Base-by-base conservation (phyloP, 2,329 filamentous ascomycete species). In the Neurospora sp. region DNA sequence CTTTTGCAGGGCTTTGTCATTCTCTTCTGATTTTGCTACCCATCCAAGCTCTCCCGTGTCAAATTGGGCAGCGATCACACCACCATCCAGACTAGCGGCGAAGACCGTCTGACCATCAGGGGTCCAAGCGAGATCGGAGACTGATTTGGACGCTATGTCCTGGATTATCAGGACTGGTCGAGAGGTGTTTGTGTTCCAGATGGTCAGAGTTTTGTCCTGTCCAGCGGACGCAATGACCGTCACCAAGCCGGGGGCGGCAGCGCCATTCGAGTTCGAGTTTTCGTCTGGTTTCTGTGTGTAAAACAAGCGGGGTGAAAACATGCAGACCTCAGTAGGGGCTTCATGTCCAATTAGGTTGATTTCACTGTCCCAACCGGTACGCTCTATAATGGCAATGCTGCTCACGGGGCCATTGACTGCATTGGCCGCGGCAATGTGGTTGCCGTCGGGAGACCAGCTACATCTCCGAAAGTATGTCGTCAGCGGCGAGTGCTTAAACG, bases 301-400 rank as follows among this genome's bases (percentile, higher is more conserved):
- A 77, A 98, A 99, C 28, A 99, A 82, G 72, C 96, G 86, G 0
- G 96, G 96, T 1, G 96, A 97, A 79, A 99, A 99, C 74, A 96
- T 93, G 83, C 95, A 97, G 3, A 99, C 96, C 81, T 99, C 96
- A 0, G 96, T 96, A 0, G 96, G 96, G 0, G 93, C 95, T 84
- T 99, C 96, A 78, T 99, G 96, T 9, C 96, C 96, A 72, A 99
- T 97, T 71, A 99, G 81, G 78, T 97, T 97, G 81, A 98, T 98
- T 77, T 99, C 93, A 73, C 93, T 93, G 76, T 97, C 93, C 96
- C 96, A 99, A 43, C 88, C 88, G 19, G 92, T 91, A 75, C 96
- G 91, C 77, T 96, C 93, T 70, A 99, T 93, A 71, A 99, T 98
- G 4, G 96, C 95, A 39, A 98, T 95, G 0, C 95, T 97, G 81